Conservation (phyloP, 495 filamentous ascomycete species). For the Bathelium albidoporum region DNA sequence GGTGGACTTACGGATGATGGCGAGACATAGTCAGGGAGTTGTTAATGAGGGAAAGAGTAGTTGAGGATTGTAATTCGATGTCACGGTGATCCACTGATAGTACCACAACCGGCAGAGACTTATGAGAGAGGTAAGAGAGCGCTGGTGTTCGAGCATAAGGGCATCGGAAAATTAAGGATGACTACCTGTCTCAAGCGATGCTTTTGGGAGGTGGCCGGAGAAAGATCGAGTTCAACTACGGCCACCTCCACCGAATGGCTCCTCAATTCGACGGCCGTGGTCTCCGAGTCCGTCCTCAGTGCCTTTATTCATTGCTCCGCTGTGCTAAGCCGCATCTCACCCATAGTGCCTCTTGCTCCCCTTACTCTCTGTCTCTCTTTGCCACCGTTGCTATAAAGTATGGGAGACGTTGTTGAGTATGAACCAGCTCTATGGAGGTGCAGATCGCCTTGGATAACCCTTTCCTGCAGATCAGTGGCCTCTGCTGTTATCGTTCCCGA, state of each 20-base stretch:
- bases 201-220: no score
- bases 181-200: no score
- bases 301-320: no score
- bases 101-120: no score
- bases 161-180: neutral
- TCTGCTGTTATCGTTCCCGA: neutral
- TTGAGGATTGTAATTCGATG: neutral
- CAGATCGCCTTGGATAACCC: neutral
- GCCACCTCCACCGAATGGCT: no score
- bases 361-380: neutral
- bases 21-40: conserved; percentile 58
- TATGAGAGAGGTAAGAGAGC: neutral
- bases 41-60: neutral
- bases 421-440: neutral
- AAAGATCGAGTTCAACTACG: no score
- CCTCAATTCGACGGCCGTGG: no score
- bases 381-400: neutral
- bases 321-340: no score
- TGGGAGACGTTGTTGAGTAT: neutral
- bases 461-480: neutral
- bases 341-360: neutral
- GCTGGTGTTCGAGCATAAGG: neutral
- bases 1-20: conserved; percentile 59
- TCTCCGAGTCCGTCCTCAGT: no score
- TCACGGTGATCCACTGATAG: neutral